Conservation (phyloP, 2,329 filamentous ascomycete species). For the Beauveria sp. region DNA sequence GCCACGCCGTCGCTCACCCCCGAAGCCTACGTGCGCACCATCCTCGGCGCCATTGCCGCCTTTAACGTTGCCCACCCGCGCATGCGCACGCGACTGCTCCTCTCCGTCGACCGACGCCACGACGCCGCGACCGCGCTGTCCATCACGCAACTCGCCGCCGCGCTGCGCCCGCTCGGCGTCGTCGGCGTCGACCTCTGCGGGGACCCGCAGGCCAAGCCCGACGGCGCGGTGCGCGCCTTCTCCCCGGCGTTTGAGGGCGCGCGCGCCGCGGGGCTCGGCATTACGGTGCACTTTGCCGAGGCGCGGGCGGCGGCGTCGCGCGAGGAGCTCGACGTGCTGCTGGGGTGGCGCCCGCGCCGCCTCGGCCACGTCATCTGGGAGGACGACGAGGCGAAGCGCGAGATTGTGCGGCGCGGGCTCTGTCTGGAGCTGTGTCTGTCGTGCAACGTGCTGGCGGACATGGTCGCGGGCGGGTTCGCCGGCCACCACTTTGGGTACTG, state of each 20-base stretch:
- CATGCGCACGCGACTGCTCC: constrained; percentile 59
- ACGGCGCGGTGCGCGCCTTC: constrained; percentile 54
- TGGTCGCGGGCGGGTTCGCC: constrained; percentile 58
- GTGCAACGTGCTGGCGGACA: constrained; percentile 70
- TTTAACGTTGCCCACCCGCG: constrained; percentile 30
- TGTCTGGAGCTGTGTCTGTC: constrained; percentile 72
- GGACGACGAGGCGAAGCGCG: constrained; percentile 47
- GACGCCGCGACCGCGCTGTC: constrained; percentile 51
- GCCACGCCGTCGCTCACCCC: constrained; percentile 51
- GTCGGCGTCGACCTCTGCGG: constrained; percentile 76
- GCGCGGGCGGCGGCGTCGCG: constrained; percentile 43
- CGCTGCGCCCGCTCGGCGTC: constrained; percentile 46
- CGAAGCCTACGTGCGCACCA: constrained; percentile 54
- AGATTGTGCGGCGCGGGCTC: constrained; percentile 44
- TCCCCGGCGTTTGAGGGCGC: constrained; percentile 51
- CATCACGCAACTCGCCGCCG: constrained; percentile 55
- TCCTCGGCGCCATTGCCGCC: constrained; percentile 55
- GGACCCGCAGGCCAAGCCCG: constrained; percentile 48
- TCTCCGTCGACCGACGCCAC: constrained; percentile 65
- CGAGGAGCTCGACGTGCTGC: constrained; percentile 54
- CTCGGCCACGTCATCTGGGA: constrained; percentile 77
- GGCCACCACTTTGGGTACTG: constrained; percentile 75
- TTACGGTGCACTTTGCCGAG: constrained; percentile 78
- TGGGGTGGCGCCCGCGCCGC: constrained; percentile 59
- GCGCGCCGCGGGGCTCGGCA: constrained; percentile 43